phyloP scores from a whole-genome alignment of 768 basidiomycete species.

The Floccularia luteovirens region DNA sequence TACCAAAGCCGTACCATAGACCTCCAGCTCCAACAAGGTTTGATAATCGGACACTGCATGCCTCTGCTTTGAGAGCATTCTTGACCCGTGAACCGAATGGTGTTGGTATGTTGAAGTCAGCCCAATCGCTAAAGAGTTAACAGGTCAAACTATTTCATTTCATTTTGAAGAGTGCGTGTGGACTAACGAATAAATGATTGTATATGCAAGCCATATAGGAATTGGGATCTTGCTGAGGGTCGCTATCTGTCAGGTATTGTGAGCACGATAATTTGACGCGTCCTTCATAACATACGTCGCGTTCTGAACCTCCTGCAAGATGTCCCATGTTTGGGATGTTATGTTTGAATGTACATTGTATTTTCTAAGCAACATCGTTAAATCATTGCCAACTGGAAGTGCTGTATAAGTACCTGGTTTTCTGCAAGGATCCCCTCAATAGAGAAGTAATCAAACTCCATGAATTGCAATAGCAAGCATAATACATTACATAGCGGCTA shows the following conservation, averaged over 20 bases:
- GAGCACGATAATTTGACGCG: background rate
- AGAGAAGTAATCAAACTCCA: conserved; percentile 92
- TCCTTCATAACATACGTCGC: conserved; percentile 50
- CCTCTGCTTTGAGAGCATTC: conserved; percentile 85
- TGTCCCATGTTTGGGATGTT: conserved; percentile 84
- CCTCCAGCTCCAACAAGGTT: conserved; percentile 83
- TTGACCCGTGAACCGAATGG: conserved; percentile 72
- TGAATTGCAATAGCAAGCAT: conserved; percentile 17
- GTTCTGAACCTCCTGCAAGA: conserved; percentile 78
- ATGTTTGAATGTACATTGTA: conserved; percentile 89
- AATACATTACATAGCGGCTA: background rate
- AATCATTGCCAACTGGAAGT: background rate
- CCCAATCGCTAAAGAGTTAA: conserved; percentile 58
- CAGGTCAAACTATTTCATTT: conserved; percentile 1
- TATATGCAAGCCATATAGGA: conserved; percentile 89
- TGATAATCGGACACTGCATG: conserved; percentile 77
- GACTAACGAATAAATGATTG: conserved; percentile 70
- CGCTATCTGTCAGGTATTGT: conserved; percentile 55
- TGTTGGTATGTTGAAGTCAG: conserved; percentile 77
- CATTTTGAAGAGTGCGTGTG: background rate
- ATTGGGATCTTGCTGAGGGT: conserved; percentile 70
- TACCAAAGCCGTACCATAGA: conserved; percentile 90
- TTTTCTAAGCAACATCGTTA: conserved; percentile 45
- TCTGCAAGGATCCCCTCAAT: conserved; percentile 88
- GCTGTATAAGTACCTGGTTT: conserved; percentile 53